Evolutionary conservation across 768 basidiomycete species (phyloP).

Genomic region (Boletus speciosus): DNA sequence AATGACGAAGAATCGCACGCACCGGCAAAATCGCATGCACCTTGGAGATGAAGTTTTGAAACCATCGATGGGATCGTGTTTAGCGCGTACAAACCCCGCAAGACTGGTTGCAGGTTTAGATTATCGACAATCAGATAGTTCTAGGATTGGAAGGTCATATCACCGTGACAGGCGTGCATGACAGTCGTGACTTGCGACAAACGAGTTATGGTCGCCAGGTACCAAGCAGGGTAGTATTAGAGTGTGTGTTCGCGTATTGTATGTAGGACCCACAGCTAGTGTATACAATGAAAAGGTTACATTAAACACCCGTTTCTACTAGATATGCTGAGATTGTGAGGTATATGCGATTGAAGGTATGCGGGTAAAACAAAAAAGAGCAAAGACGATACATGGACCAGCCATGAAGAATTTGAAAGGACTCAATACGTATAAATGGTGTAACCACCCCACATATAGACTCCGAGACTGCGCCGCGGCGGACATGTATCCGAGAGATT

Average conservation of each 20-base stretch:
- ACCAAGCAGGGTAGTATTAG: not conserved
- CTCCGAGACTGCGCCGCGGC: conserved; percentile 2
- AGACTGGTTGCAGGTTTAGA: not conserved
- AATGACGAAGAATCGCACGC: too few species aligned
- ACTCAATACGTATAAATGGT: conserved; percentile 7
- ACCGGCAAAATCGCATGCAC: too few species aligned
- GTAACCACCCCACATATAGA: conserved; percentile 2
- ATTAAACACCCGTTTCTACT: conserved; percentile 27
- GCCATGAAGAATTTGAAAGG: conserved; percentile 13
- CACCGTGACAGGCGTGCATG: not conserved
- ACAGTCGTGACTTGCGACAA: not conserved
- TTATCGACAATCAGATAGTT: conserved; percentile 1
- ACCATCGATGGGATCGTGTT: conserved; percentile 2
- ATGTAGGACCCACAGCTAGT: conserved; percentile 18
- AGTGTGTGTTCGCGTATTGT: conserved; percentile 10
- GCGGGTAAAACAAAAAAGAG: not conserved
- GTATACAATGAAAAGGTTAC: conserved; percentile 25
- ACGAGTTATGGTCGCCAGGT: not conserved
- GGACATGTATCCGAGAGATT: conserved; percentile 7
- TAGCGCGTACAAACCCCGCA: not conserved
- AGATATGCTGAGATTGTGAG: conserved; percentile 25
- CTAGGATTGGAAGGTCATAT: not conserved
- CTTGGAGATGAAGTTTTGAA: not conserved
- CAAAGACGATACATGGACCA: conserved; percentile 14
- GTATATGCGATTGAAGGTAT: conserved; percentile 22